Evolutionary conservation across 1,284 basidiomycete species (phyloP).

Genomic region (Irpex lacteus): DNA sequence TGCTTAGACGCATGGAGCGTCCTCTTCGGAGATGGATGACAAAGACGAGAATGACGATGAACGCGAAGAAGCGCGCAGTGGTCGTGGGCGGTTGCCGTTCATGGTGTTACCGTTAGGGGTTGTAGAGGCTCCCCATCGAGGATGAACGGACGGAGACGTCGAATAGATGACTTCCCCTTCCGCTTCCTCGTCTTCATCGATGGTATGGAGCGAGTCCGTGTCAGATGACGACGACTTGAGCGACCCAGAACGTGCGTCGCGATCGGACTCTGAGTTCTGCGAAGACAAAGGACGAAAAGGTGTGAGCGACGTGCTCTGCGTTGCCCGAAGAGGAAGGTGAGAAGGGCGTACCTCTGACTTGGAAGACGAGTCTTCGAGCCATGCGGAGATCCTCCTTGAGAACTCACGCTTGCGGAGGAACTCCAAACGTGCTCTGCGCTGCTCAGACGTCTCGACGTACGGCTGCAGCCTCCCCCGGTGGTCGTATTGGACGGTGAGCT

Average conservation of each 20-base stretch:
- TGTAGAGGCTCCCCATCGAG: background rate
- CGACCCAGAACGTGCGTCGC: background rate
- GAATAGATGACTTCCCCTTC: constrained; percentile 12
- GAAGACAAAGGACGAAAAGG: background rate
- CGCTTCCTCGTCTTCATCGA: constrained; percentile 14
- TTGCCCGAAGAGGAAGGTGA: background rate
- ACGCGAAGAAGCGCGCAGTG: constrained; percentile 21
- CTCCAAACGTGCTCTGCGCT: constrained; percentile 29
- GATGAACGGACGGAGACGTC: background rate
- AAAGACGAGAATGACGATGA: constrained; percentile 28
- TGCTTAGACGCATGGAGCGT: constrained; percentile 4
- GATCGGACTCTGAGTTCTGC: background rate
- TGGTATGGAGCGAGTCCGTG: constrained; percentile 12
- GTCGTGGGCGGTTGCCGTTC: constrained; percentile 14
- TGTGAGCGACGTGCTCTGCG: background rate
- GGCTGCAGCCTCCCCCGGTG: constrained; percentile 16
- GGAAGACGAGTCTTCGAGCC: constrained; percentile 23
- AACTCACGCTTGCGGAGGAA: constrained; percentile 32
- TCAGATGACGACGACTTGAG: constrained; percentile 6
- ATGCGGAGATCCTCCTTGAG: constrained; percentile 29
- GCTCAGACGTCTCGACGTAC: constrained; percentile 25
- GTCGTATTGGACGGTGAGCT: constrained; percentile 13
- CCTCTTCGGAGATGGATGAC: constrained; percentile 29
- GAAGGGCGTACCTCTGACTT: constrained; percentile 1
- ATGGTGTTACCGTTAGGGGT: background rate